phyloP scores from a whole-genome alignment of 2,329 filamentous ascomycete species.

The Metarhizium brunneum region DNA sequence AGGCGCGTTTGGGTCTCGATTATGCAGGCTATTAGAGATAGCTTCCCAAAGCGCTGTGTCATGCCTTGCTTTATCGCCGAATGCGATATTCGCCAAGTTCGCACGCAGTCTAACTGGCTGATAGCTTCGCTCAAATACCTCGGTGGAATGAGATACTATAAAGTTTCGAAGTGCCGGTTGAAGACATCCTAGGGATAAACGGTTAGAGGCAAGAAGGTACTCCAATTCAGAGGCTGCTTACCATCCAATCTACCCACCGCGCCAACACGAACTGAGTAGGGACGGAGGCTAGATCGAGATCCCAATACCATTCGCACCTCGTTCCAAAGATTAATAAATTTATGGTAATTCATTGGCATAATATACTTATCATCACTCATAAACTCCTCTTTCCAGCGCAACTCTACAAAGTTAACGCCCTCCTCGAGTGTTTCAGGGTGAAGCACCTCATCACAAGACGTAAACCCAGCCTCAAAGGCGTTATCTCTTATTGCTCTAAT shows the following conservation, averaged over 20 bases:
- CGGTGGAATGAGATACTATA: slow-evolving; percentile 1
- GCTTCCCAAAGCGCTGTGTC: too few relatives aligned
- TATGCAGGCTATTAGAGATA: too few relatives aligned
- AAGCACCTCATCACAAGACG: slow-evolving; percentile 4
- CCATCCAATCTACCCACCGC: neutral
- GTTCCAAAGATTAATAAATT: slow-evolving; percentile 3
- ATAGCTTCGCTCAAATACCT: slow-evolving; percentile 2
- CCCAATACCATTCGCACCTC: slow-evolving; percentile 1
- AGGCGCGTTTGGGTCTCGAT: too few relatives aligned
- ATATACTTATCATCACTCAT: slow-evolving; percentile 1
- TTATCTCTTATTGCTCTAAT: slow-evolving; percentile 3
- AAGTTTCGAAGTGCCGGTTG: slow-evolving; percentile 1
- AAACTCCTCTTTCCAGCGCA: neutral
- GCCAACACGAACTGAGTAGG: slow-evolving; percentile 2
- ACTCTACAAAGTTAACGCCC: slow-evolving; percentile 1
- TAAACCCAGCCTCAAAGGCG: slow-evolving; percentile 5
- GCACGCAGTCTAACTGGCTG: neutral
- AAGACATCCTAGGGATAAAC: slow-evolving; percentile 2
- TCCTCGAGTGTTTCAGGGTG: neutral
- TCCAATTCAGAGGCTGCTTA: neutral
- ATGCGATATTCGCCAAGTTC: slow-evolving; percentile 1
- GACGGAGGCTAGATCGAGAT: neutral
- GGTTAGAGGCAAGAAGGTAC: neutral
- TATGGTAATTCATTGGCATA: slow-evolving; percentile 3
- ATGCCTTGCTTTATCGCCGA: neutral